Percentiles rank a stretch among this genome's conserved stretches.
phyloP scores from a whole-genome alignment of 768 basidiomycete species.

The Fistulinella prunicolor region DNA sequence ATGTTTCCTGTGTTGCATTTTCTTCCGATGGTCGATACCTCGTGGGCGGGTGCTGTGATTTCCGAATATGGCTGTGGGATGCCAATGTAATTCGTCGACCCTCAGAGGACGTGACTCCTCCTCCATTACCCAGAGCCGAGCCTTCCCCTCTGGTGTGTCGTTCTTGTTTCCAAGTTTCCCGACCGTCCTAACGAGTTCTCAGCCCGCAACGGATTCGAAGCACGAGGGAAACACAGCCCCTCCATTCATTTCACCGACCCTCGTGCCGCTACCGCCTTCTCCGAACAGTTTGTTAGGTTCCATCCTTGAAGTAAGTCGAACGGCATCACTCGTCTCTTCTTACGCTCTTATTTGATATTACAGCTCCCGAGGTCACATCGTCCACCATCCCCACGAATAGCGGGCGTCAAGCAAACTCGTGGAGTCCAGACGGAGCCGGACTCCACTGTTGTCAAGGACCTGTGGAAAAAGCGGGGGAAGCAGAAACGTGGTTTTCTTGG shows the following conservation, averaged over 20 bases:
- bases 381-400: conserved; percentile 3
- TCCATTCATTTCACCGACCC: conserved; percentile 9
- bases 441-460: conserved; percentile 3
- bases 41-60: conserved; percentile 28
- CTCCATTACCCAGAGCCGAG: conserved; percentile 8
- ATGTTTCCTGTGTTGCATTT: conserved; percentile 33
- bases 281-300: conserved; percentile 15
- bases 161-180: not conserved
- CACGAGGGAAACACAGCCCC: not conserved
- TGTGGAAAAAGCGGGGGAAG: conserved; percentile 12
- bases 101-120: conserved; percentile 4
- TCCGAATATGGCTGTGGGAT: conserved; percentile 30
- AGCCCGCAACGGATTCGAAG: conserved; percentile 11
- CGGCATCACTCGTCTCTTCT: not conserved
- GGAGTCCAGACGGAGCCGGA: conserved; percentile 9
- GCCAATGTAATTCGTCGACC: conserved; percentile 20
- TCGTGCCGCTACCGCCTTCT: conserved; percentile 25
- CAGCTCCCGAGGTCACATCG: conserved; percentile 16
- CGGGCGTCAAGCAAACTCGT: not conserved
- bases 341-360: not conserved
- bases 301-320: conserved; percentile 17
- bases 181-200: not conserved
- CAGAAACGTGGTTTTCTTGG: not conserved
- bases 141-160: conserved; percentile 13
- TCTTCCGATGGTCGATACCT: conserved; percentile 28